A percentile compares a stretch with the other conserved stretches of the same genome.
Evolutionary conservation across 768 basidiomycete genomes (phyloP).

Genomic region (Tulasnella sp.): DNA sequence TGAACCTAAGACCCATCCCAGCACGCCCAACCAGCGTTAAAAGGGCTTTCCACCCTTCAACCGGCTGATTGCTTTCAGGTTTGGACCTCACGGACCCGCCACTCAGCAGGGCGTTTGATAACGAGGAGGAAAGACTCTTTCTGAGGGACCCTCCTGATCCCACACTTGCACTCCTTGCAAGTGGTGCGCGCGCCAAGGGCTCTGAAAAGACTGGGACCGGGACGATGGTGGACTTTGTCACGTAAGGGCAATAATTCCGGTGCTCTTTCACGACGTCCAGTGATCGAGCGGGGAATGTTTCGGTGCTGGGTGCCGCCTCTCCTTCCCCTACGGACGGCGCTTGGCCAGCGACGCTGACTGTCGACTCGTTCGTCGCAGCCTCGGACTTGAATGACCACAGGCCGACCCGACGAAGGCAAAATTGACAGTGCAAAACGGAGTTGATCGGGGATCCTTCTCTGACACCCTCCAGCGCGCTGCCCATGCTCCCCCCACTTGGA

Average conservation of each 20-base stretch:
- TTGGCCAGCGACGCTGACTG: neutral
- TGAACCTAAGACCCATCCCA: conserved; percentile 52
- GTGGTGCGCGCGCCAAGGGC: conserved; percentile 17
- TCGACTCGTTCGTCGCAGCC: neutral
- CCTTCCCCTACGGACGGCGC: neutral
- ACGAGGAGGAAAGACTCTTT: conserved; percentile 16
- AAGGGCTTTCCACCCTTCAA: conserved; percentile 81
- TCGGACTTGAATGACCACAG: conserved; percentile 54
- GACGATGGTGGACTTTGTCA: conserved; percentile 30
- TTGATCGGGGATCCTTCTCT: conserved; percentile 33
- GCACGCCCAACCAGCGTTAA: conserved; percentile 58
- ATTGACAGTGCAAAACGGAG: conserved; percentile 51
- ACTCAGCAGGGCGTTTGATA: conserved; percentile 28
- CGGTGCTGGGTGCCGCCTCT: conserved; percentile 27
- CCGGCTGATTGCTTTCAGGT: conserved; percentile 14
- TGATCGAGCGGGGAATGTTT: conserved; percentile 35
- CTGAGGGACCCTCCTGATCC: conserved; percentile 16
- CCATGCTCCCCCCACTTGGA: neutral
- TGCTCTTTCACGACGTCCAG: conserved; percentile 77
- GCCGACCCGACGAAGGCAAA: conserved; percentile 74
- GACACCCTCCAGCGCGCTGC: neutral
- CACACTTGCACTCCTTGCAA: conserved; percentile 12
- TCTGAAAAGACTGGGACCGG: conserved; percentile 19
- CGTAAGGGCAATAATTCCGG: conserved; percentile 79
- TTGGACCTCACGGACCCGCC: conserved; percentile 31